Base-by-base conservation (phyloP, 2,329 filamentous ascomycete species). In the Lachnellula hyalina region DNA sequence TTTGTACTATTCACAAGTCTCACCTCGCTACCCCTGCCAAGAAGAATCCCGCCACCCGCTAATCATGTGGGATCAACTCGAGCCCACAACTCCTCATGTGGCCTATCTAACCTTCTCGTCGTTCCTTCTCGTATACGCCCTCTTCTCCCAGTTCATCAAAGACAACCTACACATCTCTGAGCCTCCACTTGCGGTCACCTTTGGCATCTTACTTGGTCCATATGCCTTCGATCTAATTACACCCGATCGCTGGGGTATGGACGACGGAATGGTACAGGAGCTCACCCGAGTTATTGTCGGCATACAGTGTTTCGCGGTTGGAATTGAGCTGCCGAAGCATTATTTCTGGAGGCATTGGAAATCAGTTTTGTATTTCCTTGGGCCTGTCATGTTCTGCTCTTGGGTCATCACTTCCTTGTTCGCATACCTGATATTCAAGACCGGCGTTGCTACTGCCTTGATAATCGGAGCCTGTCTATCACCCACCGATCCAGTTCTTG, bases 291-390 rank as follows among this genome's bases (percentile, higher is more conserved):
- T 88, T 53, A 85, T 88, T 51, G 75, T 89, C 41, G 84, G 87
- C 49, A 84, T 88, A 32, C 85, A 88, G 75, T 88, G 85, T 76
- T 88, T 88, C 65, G 84, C 84, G 62, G 81, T 88, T 21, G 85
- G 85, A 7, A 85, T 88, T 69, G 85, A 87, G 71, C 75, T 89
- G 73, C 85, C 85, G 19, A 80, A 67, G 23, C 56, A 57, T 45
- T 69, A 68, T 49, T 69, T 70, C 45, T 51, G 51, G 1, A 34
- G 65, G 21, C 65, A 68, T 56, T 67, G 64, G 65, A 54, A 54
- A 35, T 65, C 62, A 0, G 60, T 66, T 1, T 41, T 67, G 2
- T 65, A 55, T 35, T 61, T 67, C 41, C 55, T 66, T 0, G 63
- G 63, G 1, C 64, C 64, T 0, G 54, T 67, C 19, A 67, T 67